A percentile compares a stretch with the other conserved stretches of the same genome.
phyloP scores from a whole-genome alignment of 495 filamentous ascomycete species.

The Neurospora hispaniola region DNA sequence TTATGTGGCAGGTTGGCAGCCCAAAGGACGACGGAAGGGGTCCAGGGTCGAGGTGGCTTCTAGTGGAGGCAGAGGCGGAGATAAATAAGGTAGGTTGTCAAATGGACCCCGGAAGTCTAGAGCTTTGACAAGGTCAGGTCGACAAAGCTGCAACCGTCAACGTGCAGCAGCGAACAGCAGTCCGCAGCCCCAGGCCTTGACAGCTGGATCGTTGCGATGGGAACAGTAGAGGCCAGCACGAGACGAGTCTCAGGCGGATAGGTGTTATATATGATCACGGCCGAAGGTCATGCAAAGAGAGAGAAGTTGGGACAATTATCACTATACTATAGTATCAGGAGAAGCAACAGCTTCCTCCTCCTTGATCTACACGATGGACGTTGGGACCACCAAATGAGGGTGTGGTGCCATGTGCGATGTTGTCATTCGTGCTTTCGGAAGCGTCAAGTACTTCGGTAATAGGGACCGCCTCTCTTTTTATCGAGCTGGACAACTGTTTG shows the following conservation, averaged over 20 bases:
- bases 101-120: background rate
- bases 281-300: background rate
- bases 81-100: background rate
- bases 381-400: background rate
- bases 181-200: background rate
- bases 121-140: background rate
- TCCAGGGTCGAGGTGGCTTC: background rate
- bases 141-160: background rate
- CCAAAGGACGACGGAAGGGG: background rate
- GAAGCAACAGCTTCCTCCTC: no score
- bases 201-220: background rate
- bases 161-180: background rate
- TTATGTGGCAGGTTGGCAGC: background rate
- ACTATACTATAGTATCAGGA: background rate
- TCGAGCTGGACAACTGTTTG: background rate
- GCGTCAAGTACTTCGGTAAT: background rate
- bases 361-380: background rate
- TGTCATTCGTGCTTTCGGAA: slow-evolving; percentile 7
- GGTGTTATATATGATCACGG: background rate
- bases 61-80: background rate
- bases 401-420: slow-evolving; percentile 11
- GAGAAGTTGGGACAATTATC: background rate
- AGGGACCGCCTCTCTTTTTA: background rate
- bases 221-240: background rate
- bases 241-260: background rate